Evolutionary conservation across 2,329 filamentous ascomycete genomes (phyloP), one percentile per base, ranked within the genome.

Genomic region (Ophiostoma pallidulum): DNA sequence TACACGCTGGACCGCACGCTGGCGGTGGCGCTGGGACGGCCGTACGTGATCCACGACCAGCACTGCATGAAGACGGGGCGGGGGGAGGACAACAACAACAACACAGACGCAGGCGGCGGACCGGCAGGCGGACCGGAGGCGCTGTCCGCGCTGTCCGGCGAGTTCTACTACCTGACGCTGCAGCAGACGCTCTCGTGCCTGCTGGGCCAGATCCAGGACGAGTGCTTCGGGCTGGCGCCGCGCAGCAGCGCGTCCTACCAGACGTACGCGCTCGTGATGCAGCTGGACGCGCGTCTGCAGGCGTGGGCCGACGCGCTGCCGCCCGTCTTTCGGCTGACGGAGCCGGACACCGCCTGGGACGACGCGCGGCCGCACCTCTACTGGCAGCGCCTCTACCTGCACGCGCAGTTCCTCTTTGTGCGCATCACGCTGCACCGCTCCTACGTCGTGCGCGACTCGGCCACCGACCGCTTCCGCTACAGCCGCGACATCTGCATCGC

Each of bases 1-100:
- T 68, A 67, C 49, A 54, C 60, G 29, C 57, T 68, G 3, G 66
- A 69, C 51, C 60, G 62, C 26, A 62, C 61, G n/a, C 64, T 67
- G 33, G 61, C 66, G 1, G 56, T 69, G 16, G 64, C 66, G 3
- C 57, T 68, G 4, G 66, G 65, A 1, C 59, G 66, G 22, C 66
- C 66, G 0, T 67, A 64, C 40, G 61, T 62, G 4, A 67, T 67
- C 18, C 60, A 63, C 8, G 62, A 65, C 36, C 59, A 62, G 31
- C 64, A 67, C 49, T 67, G 64, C 49, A 58, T 66, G 33, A 60
- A 62, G 14, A 58, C 66, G 33, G 60, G 62, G 14, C 64, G 63
- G 49, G 56, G 60, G 33, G 59, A 62, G 0, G 59, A 59, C n/a
- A 68, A 68, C 24, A 55, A 67, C 24, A 69, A 61, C 60, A 48